Evolutionary conservation across 306 rosid species (phyloP).

Genomic region (Dalbergia oliveri): DNA sequence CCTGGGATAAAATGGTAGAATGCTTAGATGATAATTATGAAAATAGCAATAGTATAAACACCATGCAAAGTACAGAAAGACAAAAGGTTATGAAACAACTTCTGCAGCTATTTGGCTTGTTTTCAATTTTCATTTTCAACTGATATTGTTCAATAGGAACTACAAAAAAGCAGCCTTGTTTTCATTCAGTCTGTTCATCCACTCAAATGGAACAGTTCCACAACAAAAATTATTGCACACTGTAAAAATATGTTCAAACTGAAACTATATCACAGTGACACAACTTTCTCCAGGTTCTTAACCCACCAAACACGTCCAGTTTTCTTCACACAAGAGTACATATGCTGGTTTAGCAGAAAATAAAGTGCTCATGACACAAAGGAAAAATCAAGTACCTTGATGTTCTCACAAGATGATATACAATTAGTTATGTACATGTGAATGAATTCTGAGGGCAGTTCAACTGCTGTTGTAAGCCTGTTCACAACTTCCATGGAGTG

Average conservation of each 20-base stretch:
- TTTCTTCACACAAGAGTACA: too few species aligned
- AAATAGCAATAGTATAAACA: not conserved
- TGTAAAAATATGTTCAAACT: conserved; percentile 7
- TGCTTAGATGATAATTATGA: conserved; percentile 20
- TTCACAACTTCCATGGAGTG: conserved; percentile 99
- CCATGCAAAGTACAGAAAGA: conserved; percentile 29
- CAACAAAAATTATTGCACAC: not conserved
- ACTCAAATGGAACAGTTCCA: not conserved
- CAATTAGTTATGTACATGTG: conserved; percentile 96
- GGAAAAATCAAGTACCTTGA: conserved; percentile 68
- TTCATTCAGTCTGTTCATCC: conserved; percentile 8
- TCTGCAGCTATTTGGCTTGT: too few species aligned
- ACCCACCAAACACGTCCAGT: conserved; percentile 26
- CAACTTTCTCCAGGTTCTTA: conserved; percentile 17
- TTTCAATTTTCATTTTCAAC: too few species aligned
- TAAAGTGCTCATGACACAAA: conserved; percentile 37
- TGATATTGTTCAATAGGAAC: too few species aligned
- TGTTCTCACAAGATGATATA: conserved; percentile 96
- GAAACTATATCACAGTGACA: not conserved
- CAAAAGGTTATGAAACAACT: not conserved
- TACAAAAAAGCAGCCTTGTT: not conserved
- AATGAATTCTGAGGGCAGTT: conserved; percentile 93
- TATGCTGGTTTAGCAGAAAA: not conserved
- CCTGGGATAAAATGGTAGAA: conserved; percentile 61
- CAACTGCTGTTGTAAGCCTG: conserved; percentile 97